Conservation (phyloP, 2,329 filamentous ascomycete species). For the Colletotrichum lentis region DNA sequence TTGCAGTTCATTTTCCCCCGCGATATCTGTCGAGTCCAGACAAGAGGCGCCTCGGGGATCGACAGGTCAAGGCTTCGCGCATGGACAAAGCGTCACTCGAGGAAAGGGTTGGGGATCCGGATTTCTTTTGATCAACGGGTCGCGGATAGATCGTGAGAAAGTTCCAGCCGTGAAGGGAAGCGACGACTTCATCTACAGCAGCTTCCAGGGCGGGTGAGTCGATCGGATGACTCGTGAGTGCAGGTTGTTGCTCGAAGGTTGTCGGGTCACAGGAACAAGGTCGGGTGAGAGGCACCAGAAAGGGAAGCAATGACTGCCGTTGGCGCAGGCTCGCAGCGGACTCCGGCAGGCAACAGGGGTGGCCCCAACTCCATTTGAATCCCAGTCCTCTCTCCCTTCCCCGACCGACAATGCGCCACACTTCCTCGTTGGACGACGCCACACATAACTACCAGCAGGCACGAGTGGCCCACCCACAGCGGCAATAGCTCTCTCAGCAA, state of each 20-base stretch:
- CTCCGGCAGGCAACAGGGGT: conserved; percentile 35
- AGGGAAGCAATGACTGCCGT: conserved; percentile 29
- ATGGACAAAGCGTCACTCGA: conserved; percentile 26
- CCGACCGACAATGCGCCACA: conserved; percentile 23
- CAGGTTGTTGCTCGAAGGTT: conserved; percentile 18
- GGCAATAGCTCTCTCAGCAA: not conserved
- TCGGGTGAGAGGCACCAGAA: conserved; percentile 35
- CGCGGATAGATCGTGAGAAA: not conserved
- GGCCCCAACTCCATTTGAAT: conserved; percentile 2
- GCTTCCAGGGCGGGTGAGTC: conserved; percentile 14
- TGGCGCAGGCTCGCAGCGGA: conserved; percentile 17
- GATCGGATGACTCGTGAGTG: conserved; percentile 14
- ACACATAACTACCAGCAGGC: not conserved
- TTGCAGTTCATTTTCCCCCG: conserved; percentile 68
- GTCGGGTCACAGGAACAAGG: conserved; percentile 34
- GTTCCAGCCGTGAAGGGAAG: conserved; percentile 6
- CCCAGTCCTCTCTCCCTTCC: not conserved
- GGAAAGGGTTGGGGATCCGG: conserved; percentile 20
- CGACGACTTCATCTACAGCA: conserved; percentile 22
- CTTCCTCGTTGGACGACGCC: conserved; percentile 1
- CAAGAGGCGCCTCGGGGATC: conserved; percentile 8
- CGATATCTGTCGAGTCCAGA: conserved; percentile 9
- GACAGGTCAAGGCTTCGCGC: conserved; percentile 1
- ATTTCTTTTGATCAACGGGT: conserved; percentile 24
- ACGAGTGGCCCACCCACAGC: not conserved